These are phyloP conservation scores for Taiwanofungus camphoratus DNA, from an alignment of 1,284 basidiomycete species.

Conservation along the genomic window DNA sequence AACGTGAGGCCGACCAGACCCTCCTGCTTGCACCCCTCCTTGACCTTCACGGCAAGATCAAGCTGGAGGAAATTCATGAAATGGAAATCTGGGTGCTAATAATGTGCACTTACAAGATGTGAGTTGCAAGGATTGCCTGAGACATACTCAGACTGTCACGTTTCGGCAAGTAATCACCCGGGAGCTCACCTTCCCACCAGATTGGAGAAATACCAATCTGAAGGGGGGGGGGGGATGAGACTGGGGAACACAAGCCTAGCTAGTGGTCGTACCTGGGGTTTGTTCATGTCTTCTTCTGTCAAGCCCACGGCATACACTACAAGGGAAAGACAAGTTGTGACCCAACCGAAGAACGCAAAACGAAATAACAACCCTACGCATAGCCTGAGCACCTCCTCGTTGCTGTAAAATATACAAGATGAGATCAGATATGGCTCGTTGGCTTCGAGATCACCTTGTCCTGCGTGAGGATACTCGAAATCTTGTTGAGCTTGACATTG, in stretches of 20 bases:
- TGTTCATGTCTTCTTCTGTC: conserved; percentile 75
- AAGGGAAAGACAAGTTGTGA: conserved; percentile 5
- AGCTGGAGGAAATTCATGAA: too few relatives aligned
- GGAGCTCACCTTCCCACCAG: conserved; percentile 77
- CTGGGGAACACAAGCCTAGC: not conserved
- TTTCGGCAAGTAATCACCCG: not conserved
- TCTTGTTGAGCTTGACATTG: conserved; percentile 58
- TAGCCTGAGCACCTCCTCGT: conserved; percentile 74
- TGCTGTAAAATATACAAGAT: conserved; percentile 33
- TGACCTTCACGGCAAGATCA: conserved; percentile 69
- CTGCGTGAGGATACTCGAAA: conserved; percentile 64
- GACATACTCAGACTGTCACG: conserved; percentile 1
- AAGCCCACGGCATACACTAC: conserved; percentile 74
- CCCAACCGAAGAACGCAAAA: conserved; percentile 1
- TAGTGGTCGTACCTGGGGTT: conserved; percentile 56
- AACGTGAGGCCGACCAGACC: conserved; percentile 73
- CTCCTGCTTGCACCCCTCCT: conserved; percentile 72
- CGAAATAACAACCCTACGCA: conserved; percentile 50
- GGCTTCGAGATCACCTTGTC: conserved; percentile 46
- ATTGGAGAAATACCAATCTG: conserved; percentile 81
- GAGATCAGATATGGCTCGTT: not conserved
- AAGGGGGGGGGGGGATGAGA: conserved; percentile 8
- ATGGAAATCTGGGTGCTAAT: not conserved
- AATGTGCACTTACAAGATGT: conserved; percentile 50
- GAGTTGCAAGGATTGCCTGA: conserved; percentile 78